phyloP scores from a whole-genome alignment of 2,329 filamentous ascomycete genomes.

The Colletotrichum musicola region DNA sequence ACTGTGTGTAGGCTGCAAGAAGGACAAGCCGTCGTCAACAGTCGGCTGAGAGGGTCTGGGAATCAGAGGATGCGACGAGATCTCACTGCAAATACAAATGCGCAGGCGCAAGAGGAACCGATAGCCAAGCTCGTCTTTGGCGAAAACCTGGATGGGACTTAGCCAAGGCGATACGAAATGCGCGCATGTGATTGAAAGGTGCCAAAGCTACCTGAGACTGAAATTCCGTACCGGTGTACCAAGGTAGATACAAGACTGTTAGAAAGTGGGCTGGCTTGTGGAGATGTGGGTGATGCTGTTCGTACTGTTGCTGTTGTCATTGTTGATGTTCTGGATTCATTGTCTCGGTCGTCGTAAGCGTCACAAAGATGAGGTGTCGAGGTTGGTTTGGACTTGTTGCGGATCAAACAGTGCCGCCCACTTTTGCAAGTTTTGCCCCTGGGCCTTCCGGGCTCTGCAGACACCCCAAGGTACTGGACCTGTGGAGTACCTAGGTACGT shows the following conservation, averaged over 20 bases:
- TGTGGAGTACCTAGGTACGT: no score
- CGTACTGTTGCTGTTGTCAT: not conserved
- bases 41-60: slow-evolving; percentile 21
- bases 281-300: not conserved
- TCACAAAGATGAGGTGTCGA: slow-evolving; percentile 22
- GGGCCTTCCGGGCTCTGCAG: no score
- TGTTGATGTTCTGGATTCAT: not conserved
- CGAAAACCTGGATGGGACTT: slow-evolving; percentile 12
- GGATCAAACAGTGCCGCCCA: slow-evolving; percentile 38
- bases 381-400: slow-evolving; percentile 39
- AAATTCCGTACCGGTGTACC: no score
- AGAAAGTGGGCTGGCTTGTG: no score
- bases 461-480: no score
- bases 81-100: not conserved
- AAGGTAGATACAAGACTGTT: no score
- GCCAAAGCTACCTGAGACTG: no score
- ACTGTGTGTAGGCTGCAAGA: no score
- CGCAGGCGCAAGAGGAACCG: slow-evolving; percentile 6
- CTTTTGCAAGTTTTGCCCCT: slow-evolving; percentile 10
- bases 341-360: slow-evolving; percentile 24
- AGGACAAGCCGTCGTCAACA: not conserved
- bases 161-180: slow-evolving; percentile 9
- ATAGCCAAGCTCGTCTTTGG: slow-evolving; percentile 16
- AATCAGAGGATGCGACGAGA: slow-evolving; percentile 10
- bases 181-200: no score